Base-by-base conservation (phyloP, 208 protist genomes). In the Baffinella frigidus region DNA sequence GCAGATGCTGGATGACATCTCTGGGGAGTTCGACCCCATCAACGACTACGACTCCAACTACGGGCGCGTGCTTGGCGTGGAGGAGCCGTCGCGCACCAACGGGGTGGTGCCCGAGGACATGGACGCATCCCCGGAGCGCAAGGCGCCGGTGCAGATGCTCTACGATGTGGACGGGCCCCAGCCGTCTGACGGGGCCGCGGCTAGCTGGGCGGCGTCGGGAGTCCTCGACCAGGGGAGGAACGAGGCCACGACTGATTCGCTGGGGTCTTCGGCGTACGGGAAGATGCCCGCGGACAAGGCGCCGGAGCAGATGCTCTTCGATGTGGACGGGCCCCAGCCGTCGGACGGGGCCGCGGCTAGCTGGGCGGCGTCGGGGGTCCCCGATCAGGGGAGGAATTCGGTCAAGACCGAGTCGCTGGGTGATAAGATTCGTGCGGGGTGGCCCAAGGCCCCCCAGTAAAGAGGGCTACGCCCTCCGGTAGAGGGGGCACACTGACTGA, bases 1-100 rank as follows among this genome's bases (percentile, higher is more conserved):
- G 24, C 71, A 80, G 71, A 80, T 80, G 71, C 71, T 80, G 5
- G 71, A 41, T 35, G 71, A 41, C 3, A 14, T 80, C 71, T 50
- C 39, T 27, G 43, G 71, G 30, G 71, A 80, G 71, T 80, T 80
- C 71, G 71, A 80, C 43, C 71, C 71, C 24, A 80, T 80, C 71
- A 24, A 41, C 20, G 71, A 80, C 71, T 17, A 17, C 43, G 71
- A 80, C 71, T 36, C 24, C 71, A 80, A 80, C 71, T 80, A 80
- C 71, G 71, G 39, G 30, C 71, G 71, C 43, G 71, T 48, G 30
- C 1, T 80, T 35, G 71, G 24, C 71, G 41, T 80, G 30, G 41
- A 80, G 71, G 1, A 64, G 56, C 24, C 56, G 7, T 64, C 71
- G 39, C 36, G 71, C 39, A 80, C 71, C 39, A 80, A 80, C 71